A percentile compares a stretch with the other conserved stretches of the same genome.
Conservation (phyloP, 2,329 filamentous ascomycete genomes). For the Colletotrichum eremochloae region DNA sequence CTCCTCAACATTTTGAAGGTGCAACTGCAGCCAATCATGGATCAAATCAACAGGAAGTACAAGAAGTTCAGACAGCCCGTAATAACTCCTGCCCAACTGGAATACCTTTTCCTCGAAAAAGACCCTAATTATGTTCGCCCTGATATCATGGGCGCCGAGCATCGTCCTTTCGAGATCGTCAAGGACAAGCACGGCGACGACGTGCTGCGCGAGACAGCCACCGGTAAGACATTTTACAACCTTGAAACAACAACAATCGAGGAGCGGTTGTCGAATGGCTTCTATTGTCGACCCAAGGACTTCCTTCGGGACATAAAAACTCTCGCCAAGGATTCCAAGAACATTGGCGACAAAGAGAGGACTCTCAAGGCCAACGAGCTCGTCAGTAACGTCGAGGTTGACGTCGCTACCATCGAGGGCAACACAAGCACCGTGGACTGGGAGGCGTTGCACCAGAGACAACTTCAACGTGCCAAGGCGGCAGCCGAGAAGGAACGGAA, state of each 20-base stretch:
- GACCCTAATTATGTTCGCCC: constrained; percentile 78
- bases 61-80: constrained; percentile 87
- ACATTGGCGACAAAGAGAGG: constrained; percentile 84
- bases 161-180: constrained; percentile 83
- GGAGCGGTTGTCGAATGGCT: constrained; percentile 95
- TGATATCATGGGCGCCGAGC: constrained; percentile 66
- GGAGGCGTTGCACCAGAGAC: constrained; percentile 83
- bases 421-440: constrained; percentile 80
- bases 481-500: constrained; percentile 73
- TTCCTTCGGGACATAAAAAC: constrained; percentile 90
- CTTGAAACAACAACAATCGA: constrained; percentile 93
- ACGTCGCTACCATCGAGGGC: constrained; percentile 82
- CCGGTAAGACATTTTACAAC: constrained; percentile 93
- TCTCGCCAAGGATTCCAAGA: constrained; percentile 86
- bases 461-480: constrained; percentile 73
- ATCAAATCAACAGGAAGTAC: constrained; percentile 92
- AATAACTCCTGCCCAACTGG: constrained; percentile 79
- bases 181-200: constrained; percentile 83
- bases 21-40: constrained; percentile 93
- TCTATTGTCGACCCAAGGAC: constrained; percentile 90
- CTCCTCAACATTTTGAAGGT: constrained; percentile 90
- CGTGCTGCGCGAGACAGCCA: constrained; percentile 81
- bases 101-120: constrained; percentile 87
- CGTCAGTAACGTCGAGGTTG: constrained; percentile 92
- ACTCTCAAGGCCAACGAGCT: constrained; percentile 92